These are phyloP conservation scores for Fraxinus ornus DNA, from an alignment of 305 asterid genomes.

Conservation along the genomic window DNA sequence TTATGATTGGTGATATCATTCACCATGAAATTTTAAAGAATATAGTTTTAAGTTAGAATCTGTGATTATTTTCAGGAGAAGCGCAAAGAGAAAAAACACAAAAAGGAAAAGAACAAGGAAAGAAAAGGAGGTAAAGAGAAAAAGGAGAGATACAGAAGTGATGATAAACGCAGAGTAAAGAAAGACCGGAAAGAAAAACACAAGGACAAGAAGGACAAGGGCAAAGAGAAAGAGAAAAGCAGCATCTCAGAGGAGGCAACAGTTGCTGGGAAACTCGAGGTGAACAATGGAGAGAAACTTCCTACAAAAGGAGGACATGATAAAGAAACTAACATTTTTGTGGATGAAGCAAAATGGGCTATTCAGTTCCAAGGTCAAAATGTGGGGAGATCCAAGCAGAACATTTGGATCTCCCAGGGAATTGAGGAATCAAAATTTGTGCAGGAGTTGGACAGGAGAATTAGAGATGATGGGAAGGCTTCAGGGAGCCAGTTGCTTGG, in stretches of 20 bases:
- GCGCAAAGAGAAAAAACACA: slow-evolving; percentile 60
- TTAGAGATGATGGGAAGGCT: slow-evolving; percentile 46
- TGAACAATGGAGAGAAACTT: slow-evolving; percentile 36
- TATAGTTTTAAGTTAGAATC: background rate
- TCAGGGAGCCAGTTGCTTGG: slow-evolving; percentile 44
- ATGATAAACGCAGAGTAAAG: slow-evolving; percentile 55
- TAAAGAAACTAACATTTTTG: slow-evolving; percentile 28
- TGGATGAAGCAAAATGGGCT: slow-evolving; percentile 34
- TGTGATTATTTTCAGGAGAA: slow-evolving; percentile 45
- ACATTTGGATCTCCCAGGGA: slow-evolving; percentile 26
- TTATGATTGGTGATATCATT: background rate
- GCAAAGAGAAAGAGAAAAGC: slow-evolving; percentile 63
- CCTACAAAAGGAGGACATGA: slow-evolving; percentile 30
- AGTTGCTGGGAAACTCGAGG: slow-evolving; percentile 42
- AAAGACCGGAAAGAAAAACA: slow-evolving; percentile 53
- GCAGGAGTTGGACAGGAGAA: slow-evolving; percentile 60
- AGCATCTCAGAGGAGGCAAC: slow-evolving; percentile 59
- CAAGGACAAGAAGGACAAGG: slow-evolving; percentile 54
- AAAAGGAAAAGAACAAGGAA: slow-evolving; percentile 61
- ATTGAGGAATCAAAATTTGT: slow-evolving; percentile 50
- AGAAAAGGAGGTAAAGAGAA: slow-evolving; percentile 49
- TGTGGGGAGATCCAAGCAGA: slow-evolving; percentile 39
- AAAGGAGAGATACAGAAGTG: slow-evolving; percentile 54
- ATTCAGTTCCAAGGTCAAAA: slow-evolving; percentile 38
- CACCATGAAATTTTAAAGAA: background rate